Evolutionary conservation across 2,329 filamentous ascomycete genomes (phyloP).

Genomic region (Colletotrichum tropicale): DNA sequence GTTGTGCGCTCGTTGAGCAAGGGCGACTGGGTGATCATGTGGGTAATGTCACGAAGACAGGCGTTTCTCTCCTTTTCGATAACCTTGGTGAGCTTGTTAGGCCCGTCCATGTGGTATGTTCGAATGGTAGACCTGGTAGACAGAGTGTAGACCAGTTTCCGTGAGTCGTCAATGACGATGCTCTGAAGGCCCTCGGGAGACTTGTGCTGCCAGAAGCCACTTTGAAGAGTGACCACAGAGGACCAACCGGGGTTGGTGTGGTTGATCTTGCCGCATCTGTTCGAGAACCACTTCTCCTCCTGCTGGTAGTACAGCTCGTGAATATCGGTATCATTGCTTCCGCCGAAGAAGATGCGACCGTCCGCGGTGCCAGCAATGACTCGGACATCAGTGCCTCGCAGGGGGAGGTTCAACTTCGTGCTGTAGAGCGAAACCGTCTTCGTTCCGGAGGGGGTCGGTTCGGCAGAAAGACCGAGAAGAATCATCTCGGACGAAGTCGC

Average conservation of each 20-base stretch:
- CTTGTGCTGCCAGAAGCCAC: conserved; percentile 55
- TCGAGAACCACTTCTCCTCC: conserved; percentile 96
- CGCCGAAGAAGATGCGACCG: conserved; percentile 93
- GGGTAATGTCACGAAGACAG: conserved; percentile 76
- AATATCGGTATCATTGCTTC: conserved; percentile 80
- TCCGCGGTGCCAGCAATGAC: conserved; percentile 81
- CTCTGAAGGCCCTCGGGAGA: conserved; percentile 71
- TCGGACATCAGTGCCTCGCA: conserved; percentile 77
- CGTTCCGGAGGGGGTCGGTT: conserved; percentile 69
- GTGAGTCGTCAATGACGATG: conserved; percentile 86
- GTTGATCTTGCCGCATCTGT: conserved; percentile 84
- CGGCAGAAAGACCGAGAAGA: conserved; percentile 81
- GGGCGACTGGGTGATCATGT: conserved; percentile 79
- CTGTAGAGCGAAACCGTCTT: conserved; percentile 82
- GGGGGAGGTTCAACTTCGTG: conserved; percentile 81
- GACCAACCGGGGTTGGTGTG: conserved; percentile 79
- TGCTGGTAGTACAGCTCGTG: conserved; percentile 96
- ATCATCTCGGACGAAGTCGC: conserved; percentile 86
- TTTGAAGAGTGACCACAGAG: conserved; percentile 60
- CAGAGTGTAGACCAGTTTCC: conserved; percentile 88
- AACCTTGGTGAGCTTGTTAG: conserved; percentile 64
- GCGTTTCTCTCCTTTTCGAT: conserved; percentile 69
- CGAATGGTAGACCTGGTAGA: conserved; percentile 88
- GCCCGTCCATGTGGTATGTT: conserved; percentile 83
- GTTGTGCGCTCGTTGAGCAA: conserved; percentile 72